Evolutionary conservation across 2,329 filamentous ascomycete genomes (phyloP).

Genomic region (Monilinia fructigena): DNA sequence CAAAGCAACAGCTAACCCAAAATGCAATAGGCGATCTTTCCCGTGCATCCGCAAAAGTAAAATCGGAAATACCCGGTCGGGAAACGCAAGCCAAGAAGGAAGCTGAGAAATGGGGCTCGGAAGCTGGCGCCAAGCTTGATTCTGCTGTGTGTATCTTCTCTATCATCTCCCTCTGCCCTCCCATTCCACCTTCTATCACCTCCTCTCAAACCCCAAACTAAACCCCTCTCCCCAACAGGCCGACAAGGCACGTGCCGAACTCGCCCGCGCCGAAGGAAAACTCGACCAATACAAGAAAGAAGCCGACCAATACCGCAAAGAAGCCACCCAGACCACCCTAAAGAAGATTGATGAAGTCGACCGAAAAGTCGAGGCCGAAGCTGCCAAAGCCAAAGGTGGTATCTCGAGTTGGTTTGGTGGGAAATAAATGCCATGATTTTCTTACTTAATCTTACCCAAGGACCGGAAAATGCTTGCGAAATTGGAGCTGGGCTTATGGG

Average conservation of each 20-base stretch:
- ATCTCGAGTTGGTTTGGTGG: slow-evolving; percentile 83
- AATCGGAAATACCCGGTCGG: slow-evolving; percentile 62
- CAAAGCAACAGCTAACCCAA: slow-evolving; percentile 17
- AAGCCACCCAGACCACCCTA: slow-evolving; percentile 61
- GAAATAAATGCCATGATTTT: slow-evolving; percentile 43
- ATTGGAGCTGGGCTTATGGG: too few relatives aligned
- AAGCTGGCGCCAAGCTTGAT: slow-evolving; percentile 67
- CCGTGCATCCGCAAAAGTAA: slow-evolving; percentile 64
- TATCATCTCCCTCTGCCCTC: background rate
- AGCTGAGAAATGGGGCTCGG: slow-evolving; percentile 58
- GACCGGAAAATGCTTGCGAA: too few relatives aligned
- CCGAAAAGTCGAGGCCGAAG: slow-evolving; percentile 73
- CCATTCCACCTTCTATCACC: background rate
- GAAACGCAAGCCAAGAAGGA: slow-evolving; percentile 64
- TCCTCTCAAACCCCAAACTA: slow-evolving; percentile 21
- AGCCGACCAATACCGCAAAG: slow-evolving; percentile 59
- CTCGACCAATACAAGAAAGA: slow-evolving; percentile 61
- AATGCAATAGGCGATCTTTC: slow-evolving; percentile 69
- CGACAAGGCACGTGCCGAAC: slow-evolving; percentile 61
- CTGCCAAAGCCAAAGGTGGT: slow-evolving; percentile 79
- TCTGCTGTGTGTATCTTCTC: slow-evolving; percentile 55
- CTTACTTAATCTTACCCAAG: too few relatives aligned
- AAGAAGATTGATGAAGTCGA: slow-evolving; percentile 82
- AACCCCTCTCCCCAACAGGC: slow-evolving; percentile 46
- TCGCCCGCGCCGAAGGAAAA: slow-evolving; percentile 60